Conservation (phyloP, 306 rosid species). For the Potentilla sterilis region DNA sequence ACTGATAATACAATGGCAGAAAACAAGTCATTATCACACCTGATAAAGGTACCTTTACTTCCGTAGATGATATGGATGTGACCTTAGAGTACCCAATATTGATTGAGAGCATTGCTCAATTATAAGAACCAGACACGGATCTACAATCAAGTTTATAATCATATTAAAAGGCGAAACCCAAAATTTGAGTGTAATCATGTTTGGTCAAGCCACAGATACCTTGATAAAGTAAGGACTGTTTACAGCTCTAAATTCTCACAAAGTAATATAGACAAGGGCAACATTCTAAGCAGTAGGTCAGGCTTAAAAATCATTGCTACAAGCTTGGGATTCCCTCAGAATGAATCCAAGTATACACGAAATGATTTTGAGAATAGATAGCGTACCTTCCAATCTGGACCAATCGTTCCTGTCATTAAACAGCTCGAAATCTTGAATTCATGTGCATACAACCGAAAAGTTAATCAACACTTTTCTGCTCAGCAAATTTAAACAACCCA, state of each 20-base stretch:
- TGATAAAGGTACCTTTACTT: not conserved
- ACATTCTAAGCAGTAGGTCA: conserved; percentile 14
- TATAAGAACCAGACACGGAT: not conserved
- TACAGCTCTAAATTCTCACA: not conserved
- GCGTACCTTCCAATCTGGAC: conserved; percentile 1
- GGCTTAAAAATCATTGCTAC: conserved; percentile 14
- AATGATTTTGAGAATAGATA: not conserved
- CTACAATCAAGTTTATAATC: not conserved
- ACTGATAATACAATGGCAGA: not conserved
- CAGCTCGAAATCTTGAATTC: not conserved
- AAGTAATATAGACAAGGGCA: conserved; percentile 11
- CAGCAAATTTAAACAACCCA: not conserved
- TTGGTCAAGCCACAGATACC: not conserved
- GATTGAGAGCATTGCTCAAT: not conserved
- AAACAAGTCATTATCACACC: not conserved
- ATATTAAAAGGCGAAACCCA: not conserved
- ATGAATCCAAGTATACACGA: not conserved
- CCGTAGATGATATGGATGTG: not conserved
- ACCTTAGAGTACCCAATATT: not conserved
- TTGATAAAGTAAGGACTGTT: not conserved
- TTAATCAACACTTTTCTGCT: not conserved
- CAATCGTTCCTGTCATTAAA: not conserved
- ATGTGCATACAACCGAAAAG: not conserved
- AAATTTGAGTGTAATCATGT: not conserved
- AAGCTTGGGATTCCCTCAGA: conserved; percentile 2